These are phyloP conservation scores for Phytophthora tentaculata DNA, from an alignment of 352 stramenopile genomes.

Conservation along the genomic window DNA sequence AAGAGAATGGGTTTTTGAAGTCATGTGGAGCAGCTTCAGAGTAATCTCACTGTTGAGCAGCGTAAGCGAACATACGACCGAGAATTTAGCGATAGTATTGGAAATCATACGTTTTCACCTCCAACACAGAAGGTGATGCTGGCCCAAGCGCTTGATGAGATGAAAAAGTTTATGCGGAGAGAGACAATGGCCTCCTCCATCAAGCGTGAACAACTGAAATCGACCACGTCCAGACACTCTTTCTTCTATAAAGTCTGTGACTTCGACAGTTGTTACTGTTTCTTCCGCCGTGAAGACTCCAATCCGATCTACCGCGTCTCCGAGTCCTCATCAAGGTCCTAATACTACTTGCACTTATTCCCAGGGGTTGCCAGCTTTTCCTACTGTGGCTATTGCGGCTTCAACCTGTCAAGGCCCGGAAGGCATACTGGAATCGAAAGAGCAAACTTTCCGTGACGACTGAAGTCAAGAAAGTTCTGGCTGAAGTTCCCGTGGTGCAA, in stretches of 20 bases:
- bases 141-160: constrained; percentile 45
- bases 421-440: too few relatives aligned
- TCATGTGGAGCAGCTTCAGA: constrained; percentile 50
- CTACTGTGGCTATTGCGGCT: too few relatives aligned
- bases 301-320: neutral
- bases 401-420: too few relatives aligned
- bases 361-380: too few relatives aligned
- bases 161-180: constrained; percentile 39
- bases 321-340: too few relatives aligned
- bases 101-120: constrained; percentile 23
- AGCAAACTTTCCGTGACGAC: too few relatives aligned
- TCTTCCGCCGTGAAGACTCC: constrained; percentile 5
- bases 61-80: constrained; percentile 65
- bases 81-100: constrained; percentile 32
- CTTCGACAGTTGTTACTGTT: neutral
- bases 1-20: constrained; percentile 51
- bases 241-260: too few relatives aligned
- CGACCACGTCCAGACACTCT: neutral
- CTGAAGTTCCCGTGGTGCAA: too few relatives aligned
- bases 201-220: constrained; percentile 44
- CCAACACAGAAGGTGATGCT: constrained; percentile 32
- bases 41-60: constrained; percentile 50
- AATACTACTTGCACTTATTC: too few relatives aligned
- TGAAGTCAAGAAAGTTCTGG: too few relatives aligned
- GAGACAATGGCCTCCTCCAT: constrained; percentile 39